Percentiles rank a stretch among this genome's conserved stretches.
phyloP scores from a whole-genome alignment of 305 asterid species.

The Fraxinus sp. region DNA sequence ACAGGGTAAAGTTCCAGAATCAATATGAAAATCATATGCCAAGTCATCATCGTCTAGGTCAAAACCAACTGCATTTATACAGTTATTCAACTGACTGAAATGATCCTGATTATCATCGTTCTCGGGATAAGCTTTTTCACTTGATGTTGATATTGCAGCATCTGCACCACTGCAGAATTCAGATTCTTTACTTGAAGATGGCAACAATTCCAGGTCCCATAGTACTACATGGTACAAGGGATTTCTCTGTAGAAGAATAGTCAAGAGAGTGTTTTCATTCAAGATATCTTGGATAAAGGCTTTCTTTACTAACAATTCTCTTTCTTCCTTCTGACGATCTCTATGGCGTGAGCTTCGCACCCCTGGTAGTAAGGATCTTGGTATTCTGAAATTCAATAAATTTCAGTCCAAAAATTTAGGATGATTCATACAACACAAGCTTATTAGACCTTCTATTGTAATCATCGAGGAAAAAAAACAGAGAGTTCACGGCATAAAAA shows the following conservation, averaged over 20 bases:
- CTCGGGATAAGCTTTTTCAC: conserved; percentile 38
- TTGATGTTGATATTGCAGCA: conserved; percentile 29
- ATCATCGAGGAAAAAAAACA: conserved; percentile 18
- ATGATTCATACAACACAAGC: conserved; percentile 18
- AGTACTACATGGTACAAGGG: conserved; percentile 56
- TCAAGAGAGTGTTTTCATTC: conserved; percentile 62
- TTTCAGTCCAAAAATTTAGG: conserved; percentile 24
- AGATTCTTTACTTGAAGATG: conserved; percentile 64
- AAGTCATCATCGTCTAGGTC: conserved; percentile 70
- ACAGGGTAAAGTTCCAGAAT: conserved; percentile 92
- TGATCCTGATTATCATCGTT: conserved; percentile 38
- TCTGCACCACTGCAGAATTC: conserved; percentile 41
- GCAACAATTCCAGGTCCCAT: conserved; percentile 75
- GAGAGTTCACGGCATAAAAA: conserved; percentile 12
- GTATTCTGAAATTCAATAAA: conserved; percentile 65
- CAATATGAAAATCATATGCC: conserved; percentile 73
- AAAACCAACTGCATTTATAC: conserved; percentile 51
- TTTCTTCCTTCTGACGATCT: conserved; percentile 88
- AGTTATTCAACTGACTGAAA: conserved; percentile 48
- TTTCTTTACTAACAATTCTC: conserved; percentile 79
- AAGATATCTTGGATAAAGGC: conserved; percentile 83
- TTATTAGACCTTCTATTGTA: conserved; percentile 13
- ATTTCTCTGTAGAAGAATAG: conserved; percentile 57
- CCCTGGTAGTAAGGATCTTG: conserved; percentile 88
- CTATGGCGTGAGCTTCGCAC: conserved; percentile 85